These are phyloP conservation scores for Vicia sativa DNA, from an alignment of 306 rosid genomes.

Conservation along the genomic window DNA sequence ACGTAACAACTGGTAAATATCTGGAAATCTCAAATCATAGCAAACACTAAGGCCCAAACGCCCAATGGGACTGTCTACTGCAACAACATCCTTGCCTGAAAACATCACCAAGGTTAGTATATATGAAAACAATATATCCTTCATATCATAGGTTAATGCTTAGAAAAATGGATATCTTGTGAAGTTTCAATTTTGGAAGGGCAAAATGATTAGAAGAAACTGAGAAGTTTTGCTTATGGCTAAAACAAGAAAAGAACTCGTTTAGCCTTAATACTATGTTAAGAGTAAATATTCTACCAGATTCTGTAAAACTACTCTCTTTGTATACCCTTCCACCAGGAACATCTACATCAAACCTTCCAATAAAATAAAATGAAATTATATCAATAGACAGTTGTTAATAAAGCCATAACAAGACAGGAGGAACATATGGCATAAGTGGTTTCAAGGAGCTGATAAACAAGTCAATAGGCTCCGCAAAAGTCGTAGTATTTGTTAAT, in stretches of 20 bases:
- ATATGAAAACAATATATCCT: constrained; percentile 16
- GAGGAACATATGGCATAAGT: neutral
- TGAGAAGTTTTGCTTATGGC: constrained; percentile 7
- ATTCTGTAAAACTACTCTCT: constrained; percentile 81
- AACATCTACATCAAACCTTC: constrained; percentile 93
- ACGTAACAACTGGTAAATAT: constrained; percentile 75
- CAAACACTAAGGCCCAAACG: constrained; percentile 89
- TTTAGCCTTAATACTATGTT: constrained; percentile 3
- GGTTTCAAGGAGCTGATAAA: constrained; percentile 20
- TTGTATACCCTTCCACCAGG: constrained; percentile 91
- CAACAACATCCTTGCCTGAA: constrained; percentile 78
- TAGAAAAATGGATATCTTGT: neutral
- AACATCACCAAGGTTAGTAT: constrained; percentile 34
- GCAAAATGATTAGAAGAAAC: neutral
- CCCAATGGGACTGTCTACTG: constrained; percentile 87
- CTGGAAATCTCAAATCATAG: constrained; percentile 98
- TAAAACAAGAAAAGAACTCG: constrained; percentile 13
- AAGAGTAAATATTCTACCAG: constrained; percentile 55
- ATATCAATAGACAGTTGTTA: constrained; percentile 8
- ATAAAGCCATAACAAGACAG: constrained; percentile 15
- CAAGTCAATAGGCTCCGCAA: constrained; percentile 8
- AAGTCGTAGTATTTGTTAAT: neutral
- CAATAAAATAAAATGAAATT: constrained; percentile 33
- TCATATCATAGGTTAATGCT: constrained; percentile 17
- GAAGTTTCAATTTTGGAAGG: neutral